Evolutionary conservation across 805 yeast species (phyloP).

Genomic region (Metschnikowia matae): DNA sequence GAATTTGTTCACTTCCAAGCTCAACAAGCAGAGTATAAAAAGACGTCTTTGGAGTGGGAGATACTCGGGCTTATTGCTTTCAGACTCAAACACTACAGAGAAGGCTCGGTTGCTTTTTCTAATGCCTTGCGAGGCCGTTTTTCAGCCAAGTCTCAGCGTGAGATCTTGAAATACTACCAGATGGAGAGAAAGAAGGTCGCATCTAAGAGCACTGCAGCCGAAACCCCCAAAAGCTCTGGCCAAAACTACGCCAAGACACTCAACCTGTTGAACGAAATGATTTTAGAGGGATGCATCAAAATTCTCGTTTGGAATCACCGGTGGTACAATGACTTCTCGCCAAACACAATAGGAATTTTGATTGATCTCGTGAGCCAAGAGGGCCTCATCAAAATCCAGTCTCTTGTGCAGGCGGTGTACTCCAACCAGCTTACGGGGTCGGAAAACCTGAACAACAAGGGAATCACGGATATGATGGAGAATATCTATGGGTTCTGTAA

Average conservation of each 20-base stretch:
- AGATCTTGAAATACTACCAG: slow-evolving; percentile 62
- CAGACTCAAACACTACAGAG: slow-evolving; percentile 80
- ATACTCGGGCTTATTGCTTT: slow-evolving; percentile 80
- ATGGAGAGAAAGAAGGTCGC: slow-evolving; percentile 43
- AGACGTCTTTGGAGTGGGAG: slow-evolving; percentile 88
- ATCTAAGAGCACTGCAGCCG: slow-evolving; percentile 18
- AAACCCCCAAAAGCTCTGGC: slow-evolving; percentile 14
- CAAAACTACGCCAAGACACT: slow-evolving; percentile 38
- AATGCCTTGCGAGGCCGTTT: slow-evolving; percentile 71
- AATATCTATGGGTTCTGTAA: slow-evolving; percentile 48
- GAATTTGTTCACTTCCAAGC: slow-evolving; percentile 86
- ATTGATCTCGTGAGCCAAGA: slow-evolving; percentile 64
- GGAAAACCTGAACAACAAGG: slow-evolving; percentile 37
- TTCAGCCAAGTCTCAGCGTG: slow-evolving; percentile 74
- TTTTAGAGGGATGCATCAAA: slow-evolving; percentile 68
- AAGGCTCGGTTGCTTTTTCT: slow-evolving; percentile 81
- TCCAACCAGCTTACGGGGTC: slow-evolving; percentile 28
- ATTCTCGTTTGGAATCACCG: slow-evolving; percentile 96
- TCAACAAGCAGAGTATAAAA: slow-evolving; percentile 74
- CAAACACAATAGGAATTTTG: slow-evolving; percentile 55
- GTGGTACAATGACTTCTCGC: slow-evolving; percentile 92
- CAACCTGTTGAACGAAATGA: slow-evolving; percentile 46
- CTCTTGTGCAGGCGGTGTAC: slow-evolving; percentile 65
- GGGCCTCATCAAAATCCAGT: slow-evolving; percentile 73
- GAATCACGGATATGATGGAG: slow-evolving; percentile 54